Percentiles rank a stretch among this genome's conserved stretches.
phyloP scores from a whole-genome alignment of 2,329 filamentous ascomycete genomes.

The Fusarium lateritium region DNA sequence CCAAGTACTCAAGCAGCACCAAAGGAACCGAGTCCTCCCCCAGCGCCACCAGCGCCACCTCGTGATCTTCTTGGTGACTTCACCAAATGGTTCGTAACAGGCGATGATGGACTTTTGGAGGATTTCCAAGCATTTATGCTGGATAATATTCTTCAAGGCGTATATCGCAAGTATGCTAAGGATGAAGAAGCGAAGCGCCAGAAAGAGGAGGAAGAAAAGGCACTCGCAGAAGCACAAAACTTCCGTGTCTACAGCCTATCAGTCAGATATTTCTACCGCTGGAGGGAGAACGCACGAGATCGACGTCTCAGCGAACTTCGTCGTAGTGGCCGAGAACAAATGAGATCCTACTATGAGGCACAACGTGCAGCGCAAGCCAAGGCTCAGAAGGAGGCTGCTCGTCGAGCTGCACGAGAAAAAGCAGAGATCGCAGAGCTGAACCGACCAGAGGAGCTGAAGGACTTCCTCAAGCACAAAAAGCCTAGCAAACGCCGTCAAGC shows the following conservation, averaged over 20 bases:
- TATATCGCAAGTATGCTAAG: constrained; percentile 58
- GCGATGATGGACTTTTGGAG: constrained; percentile 67
- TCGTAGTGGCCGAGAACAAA: constrained; percentile 65
- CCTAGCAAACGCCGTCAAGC: constrained; percentile 51
- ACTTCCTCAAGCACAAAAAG: constrained; percentile 53
- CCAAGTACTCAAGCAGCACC: constrained; percentile 14
- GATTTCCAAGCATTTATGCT: constrained; percentile 64
- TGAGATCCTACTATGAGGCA: constrained; percentile 62
- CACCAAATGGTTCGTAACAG: constrained; percentile 68
- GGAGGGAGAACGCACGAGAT: constrained; percentile 65
- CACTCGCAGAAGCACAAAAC: constrained; percentile 63
- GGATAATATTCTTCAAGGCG: constrained; percentile 60
- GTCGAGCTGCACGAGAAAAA: constrained; percentile 45
- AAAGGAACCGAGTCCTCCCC: constrained; percentile 16
- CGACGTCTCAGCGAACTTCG: constrained; percentile 66
- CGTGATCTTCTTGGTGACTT: constrained; percentile 65
- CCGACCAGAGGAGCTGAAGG: constrained; percentile 54
- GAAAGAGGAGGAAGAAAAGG: constrained; percentile 64
- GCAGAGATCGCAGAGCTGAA: constrained; percentile 50
- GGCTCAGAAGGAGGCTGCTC: constrained; percentile 55
- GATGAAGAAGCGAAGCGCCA: constrained; percentile 60
- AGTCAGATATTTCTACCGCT: constrained; percentile 70
- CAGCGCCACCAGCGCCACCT: constrained; percentile 39
- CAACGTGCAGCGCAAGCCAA: constrained; percentile 54
- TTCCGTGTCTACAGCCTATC: constrained; percentile 65